phyloP scores from a whole-genome alignment of 306 rosid species.

The Dryas octopetala region DNA sequence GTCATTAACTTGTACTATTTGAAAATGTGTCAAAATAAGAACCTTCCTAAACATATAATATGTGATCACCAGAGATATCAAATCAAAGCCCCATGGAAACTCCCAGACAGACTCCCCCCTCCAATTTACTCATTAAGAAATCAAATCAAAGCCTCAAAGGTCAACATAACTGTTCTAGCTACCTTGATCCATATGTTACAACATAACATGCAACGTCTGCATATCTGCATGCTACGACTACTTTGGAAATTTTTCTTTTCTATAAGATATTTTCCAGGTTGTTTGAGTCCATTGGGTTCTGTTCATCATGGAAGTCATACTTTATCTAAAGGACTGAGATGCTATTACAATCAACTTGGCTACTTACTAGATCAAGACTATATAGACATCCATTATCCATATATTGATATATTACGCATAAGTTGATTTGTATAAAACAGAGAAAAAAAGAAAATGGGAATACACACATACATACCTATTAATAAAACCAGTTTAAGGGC shows the following conservation, averaged over 20 bases:
- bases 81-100: too few species aligned
- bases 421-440: neutral
- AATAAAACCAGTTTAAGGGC: constrained; percentile 89
- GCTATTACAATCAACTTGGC: neutral
- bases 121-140: too few species aligned
- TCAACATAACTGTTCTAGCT: neutral
- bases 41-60: too few species aligned
- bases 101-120: too few species aligned
- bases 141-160: too few species aligned
- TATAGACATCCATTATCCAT: neutral
- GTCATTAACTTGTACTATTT: too few species aligned
- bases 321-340: neutral
- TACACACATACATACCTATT: constrained; percentile 53
- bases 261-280: neutral
- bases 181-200: constrained; percentile 3
- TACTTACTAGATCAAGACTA: neutral
- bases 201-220: neutral
- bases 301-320: neutral
- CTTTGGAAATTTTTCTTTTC: neutral
- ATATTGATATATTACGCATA: neutral
- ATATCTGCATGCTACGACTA: constrained; percentile 2
- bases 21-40: too few species aligned
- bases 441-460: neutral
- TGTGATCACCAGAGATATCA: too few species aligned
- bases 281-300: neutral